These are phyloP conservation scores for Carex sylvatica DNA, from an alignment of 202 grass and related monocot species.

Conservation along the genomic window DNA sequence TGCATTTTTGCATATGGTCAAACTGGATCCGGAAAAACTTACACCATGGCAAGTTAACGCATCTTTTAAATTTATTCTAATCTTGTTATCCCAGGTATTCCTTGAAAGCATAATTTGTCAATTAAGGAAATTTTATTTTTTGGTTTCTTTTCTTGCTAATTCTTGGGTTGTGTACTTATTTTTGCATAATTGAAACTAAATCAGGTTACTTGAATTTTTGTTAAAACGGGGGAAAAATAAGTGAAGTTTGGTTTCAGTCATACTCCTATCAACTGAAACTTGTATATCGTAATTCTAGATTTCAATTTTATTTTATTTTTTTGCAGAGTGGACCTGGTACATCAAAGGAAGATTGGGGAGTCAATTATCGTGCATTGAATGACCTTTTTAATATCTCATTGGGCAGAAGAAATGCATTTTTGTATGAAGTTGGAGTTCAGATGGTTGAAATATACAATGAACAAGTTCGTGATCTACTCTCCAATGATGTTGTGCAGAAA, in stretches of 20 bases:
- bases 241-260: background rate
- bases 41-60: constrained; percentile 69
- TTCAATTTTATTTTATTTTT: constrained; percentile 17
- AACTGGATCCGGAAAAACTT: constrained; percentile 97
- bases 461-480: constrained; percentile 95
- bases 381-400: constrained; percentile 90
- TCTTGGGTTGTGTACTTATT: background rate
- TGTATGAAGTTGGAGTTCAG: constrained; percentile 89
- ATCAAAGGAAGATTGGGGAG: constrained; percentile 91
- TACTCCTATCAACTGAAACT: background rate
- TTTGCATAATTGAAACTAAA: background rate
- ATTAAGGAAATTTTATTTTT: background rate
- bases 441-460: constrained; percentile 99
- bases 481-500: constrained; percentile 88
- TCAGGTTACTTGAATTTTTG: background rate
- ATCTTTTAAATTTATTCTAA: constrained; percentile 1
- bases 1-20: constrained; percentile 99
- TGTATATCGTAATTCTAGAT: background rate
- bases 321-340: constrained; percentile 77
- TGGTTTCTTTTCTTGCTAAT: background rate
- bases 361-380: constrained; percentile 92
- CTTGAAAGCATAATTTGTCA: constrained; percentile 22
- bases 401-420: constrained; percentile 79
- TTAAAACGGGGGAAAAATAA: background rate
- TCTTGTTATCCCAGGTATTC: background rate